Percentiles rank a stretch among this genome's conserved stretches.
phyloP scores from a whole-genome alignment of 2,329 filamentous ascomycete genomes.

The Nemania sp. region DNA sequence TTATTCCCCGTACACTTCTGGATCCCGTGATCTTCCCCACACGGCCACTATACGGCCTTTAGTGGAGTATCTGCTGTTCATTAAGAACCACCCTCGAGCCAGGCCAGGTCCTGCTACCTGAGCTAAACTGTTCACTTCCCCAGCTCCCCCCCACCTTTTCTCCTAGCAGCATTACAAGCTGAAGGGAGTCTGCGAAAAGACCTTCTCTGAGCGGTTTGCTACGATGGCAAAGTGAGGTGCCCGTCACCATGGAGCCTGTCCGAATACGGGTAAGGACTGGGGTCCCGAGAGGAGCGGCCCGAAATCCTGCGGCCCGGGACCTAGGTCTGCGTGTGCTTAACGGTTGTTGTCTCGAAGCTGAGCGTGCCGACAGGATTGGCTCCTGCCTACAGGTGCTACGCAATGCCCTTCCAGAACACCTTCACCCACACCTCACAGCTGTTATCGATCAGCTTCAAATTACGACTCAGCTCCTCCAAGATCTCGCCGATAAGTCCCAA shows the following conservation, averaged over 20 bases:
- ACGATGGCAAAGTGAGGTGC: slow-evolving; percentile 31
- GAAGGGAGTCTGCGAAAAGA: slow-evolving; percentile 3
- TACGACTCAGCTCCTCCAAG: slow-evolving; percentile 53
- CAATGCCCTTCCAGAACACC: slow-evolving; percentile 48
- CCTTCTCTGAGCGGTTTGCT: slow-evolving; percentile 5
- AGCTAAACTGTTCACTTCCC: neutral
- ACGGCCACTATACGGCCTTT: slow-evolving; percentile 34
- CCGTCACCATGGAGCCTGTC: slow-evolving; percentile 30
- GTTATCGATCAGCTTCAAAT: slow-evolving; percentile 53
- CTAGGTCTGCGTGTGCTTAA: slow-evolving; percentile 48
- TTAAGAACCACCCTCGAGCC: slow-evolving; percentile 28
- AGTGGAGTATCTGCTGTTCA: slow-evolving; percentile 32
- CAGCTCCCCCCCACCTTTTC: neutral
- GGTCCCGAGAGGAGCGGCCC: slow-evolving; percentile 20
- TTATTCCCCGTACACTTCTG: slow-evolving; percentile 6
- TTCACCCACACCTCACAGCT: slow-evolving; percentile 52
- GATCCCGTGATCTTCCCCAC: slow-evolving; percentile 30
- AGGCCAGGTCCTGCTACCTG: neutral
- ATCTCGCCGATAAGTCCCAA: slow-evolving; percentile 59
- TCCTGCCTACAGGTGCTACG: slow-evolving; percentile 55
- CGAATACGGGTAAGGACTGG: slow-evolving; percentile 28
- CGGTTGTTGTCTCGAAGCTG: slow-evolving; percentile 60
- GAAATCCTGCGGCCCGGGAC: slow-evolving; percentile 33
- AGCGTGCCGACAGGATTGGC: slow-evolving; percentile 55
- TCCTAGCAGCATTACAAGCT: neutral